Conservation (phyloP, 257 asterid species). For the Osmanthus fragrans region DNA sequence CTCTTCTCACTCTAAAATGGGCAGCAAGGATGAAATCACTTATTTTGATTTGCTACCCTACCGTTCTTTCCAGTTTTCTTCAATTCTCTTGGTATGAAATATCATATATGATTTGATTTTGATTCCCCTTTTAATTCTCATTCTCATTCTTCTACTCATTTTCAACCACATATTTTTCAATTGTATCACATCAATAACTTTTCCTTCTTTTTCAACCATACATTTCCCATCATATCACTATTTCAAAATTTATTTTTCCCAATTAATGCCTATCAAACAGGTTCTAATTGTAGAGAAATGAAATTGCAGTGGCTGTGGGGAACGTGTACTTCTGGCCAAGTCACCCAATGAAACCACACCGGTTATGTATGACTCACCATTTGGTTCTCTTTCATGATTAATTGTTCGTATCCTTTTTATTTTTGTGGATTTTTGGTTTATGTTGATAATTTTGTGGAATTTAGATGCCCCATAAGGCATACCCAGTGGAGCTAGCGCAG, state of each 20-base stretch:
- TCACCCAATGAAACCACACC: no score
- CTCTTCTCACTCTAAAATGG: constrained; percentile 40
- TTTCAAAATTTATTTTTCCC: no score
- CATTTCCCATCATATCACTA: no score
- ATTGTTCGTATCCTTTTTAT: background rate
- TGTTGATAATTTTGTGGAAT: constrained; percentile 20
- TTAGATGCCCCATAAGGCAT: constrained; percentile 99
- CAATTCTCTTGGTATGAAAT: background rate
- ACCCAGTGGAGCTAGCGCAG: constrained; percentile 95
- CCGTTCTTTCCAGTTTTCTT: background rate
- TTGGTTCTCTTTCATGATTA: no score
- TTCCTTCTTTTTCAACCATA: no score
- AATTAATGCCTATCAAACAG: no score
- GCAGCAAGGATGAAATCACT: constrained; percentile 82
- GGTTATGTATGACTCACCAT: no score
- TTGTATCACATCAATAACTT: no score
- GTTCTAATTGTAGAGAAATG: constrained; percentile 22
- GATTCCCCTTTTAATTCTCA: no score
- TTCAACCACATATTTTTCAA: no score
- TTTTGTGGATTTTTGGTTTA: background rate
- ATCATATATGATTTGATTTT: no score
- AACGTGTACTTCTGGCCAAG: constrained; percentile 92
- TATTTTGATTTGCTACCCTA: constrained; percentile 63
- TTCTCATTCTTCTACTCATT: no score
- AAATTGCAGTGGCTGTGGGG: constrained; percentile 89